Conservation (phyloP, 2,329 filamentous ascomycete species). For the Pyricularia sp. region DNA sequence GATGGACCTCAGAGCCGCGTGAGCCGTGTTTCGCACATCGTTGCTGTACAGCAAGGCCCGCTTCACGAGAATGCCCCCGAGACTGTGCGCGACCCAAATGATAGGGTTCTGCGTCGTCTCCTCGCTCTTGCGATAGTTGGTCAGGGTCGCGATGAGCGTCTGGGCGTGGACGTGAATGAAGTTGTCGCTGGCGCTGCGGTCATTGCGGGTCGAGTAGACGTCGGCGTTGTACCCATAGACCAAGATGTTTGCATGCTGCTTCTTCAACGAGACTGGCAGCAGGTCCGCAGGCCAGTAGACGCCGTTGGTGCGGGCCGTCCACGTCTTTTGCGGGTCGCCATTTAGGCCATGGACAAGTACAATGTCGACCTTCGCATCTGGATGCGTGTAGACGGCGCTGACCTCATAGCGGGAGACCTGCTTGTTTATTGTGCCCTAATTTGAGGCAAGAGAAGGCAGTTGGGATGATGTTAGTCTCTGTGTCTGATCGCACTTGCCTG, state of each 20-base stretch:
- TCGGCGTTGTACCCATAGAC: constrained; percentile 71
- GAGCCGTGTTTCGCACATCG: constrained; percentile 47
- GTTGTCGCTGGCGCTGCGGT: constrained; percentile 52
- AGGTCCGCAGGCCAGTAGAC: constrained; percentile 64
- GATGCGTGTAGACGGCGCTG: constrained; percentile 49
- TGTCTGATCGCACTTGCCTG: not conserved
- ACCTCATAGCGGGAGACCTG: constrained; percentile 47
- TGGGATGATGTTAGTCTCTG: not conserved
- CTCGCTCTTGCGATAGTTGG: constrained; percentile 51
- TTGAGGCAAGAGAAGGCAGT: not conserved
- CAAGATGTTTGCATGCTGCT: constrained; percentile 51
- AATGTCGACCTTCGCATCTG: constrained; percentile 52
- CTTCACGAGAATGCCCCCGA: constrained; percentile 66
- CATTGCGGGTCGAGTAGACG: constrained; percentile 37
- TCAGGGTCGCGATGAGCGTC: constrained; percentile 53
- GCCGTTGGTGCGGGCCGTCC: constrained; percentile 40
- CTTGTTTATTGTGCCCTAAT: constrained; percentile 28
- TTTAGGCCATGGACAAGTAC: constrained; percentile 57
- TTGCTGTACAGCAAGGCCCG: constrained; percentile 58
- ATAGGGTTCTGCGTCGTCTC: constrained; percentile 54
- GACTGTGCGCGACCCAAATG: constrained; percentile 66
- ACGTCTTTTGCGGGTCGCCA: constrained; percentile 55
- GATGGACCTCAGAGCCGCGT: constrained; percentile 57
- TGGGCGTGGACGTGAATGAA: constrained; percentile 64
- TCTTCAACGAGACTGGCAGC: constrained; percentile 49